Conservation (phyloP, 768 basidiomycete species). For the Lactarius quietus region DNA sequence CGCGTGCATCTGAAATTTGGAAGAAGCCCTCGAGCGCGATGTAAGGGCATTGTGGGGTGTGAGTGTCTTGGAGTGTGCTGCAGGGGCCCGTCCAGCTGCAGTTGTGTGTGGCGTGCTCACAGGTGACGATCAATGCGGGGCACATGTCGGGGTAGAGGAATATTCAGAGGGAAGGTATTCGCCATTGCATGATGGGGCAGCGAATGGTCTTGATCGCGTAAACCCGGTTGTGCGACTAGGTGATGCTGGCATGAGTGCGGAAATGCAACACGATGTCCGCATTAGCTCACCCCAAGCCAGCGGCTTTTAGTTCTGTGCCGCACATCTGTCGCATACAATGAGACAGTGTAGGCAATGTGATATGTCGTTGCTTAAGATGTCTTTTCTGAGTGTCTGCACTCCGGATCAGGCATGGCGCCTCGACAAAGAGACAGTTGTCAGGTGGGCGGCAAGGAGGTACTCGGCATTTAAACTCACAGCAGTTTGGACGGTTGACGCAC, state of each 20-base stretch:
- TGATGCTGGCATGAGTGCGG: neutral
- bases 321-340: conserved; percentile 32
- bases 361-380: conserved; percentile 29
- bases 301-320: conserved; percentile 38
- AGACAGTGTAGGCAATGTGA: conserved; percentile 38
- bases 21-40: conserved; percentile 62
- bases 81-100: conserved; percentile 54
- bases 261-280: neutral
- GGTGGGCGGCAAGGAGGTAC: conserved; percentile 58
- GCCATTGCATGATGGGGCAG: conserved; percentile 42
- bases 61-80: conserved; percentile 34
- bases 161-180: conserved; percentile 37
- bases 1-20: conserved; percentile 34
- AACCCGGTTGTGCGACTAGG: conserved; percentile 34
- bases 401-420: conserved; percentile 47
- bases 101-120: conserved; percentile 47
- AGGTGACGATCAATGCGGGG: conserved; percentile 38
- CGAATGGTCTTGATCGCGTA: conserved; percentile 38
- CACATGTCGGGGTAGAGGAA: conserved; percentile 37
- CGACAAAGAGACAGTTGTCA: conserved; percentile 60
- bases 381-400: conserved; percentile 49
- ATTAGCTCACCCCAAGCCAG: conserved; percentile 32
- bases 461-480: conserved; percentile 63
- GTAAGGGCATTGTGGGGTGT: conserved; percentile 49
- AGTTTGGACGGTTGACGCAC: conserved; percentile 56